Evolutionary conservation across 495 filamentous ascomycete genomes (phyloP), one percentile per base, ranked within the genome.

Genomic region (Cryomyces minteri): DNA sequence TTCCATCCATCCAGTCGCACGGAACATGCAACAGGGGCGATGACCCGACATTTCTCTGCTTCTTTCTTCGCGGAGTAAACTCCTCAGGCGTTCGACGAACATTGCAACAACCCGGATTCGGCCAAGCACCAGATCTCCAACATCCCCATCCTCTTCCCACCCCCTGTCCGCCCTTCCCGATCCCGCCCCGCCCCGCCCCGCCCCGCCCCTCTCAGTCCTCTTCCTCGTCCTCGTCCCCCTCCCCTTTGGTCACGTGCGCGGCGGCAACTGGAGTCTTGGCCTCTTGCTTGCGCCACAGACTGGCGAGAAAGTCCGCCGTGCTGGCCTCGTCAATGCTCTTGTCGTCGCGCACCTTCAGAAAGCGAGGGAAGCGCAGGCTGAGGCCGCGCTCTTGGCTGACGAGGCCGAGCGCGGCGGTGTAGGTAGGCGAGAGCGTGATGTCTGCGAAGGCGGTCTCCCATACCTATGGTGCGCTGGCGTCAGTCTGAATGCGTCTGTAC

Each of bases 371-470:
- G 43, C 90, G 67, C 54, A 94, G 58, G 68, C 90, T 96, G 39
- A 95, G 57, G 6, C 88, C 90, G 18, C 79, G 70, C 38, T 88
- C 85, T 32, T 78, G 71, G 48, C 66, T 84, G 6, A 88, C 84
- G 42, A 95, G 49, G 10, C 90, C 90, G 46, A 88, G 84, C 6
- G 85, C 90, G 4, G 90, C 88, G 14, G 80, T 78, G 52, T 98
- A 98, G 4, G 79, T 86, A 30, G 88, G 90, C 54, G 77, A 84
- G 12, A 94, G 66, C 37, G 90, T 94, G 43, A 95, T 79, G 58
- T 96, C 88, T 39, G 88, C 90, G 69, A 94, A 98, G 1, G 82
- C 86, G 66, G 92, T 79, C 67, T 95, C 88, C 90, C 90, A 98
- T 37, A 95, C 90, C 63, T 96, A 50, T 1, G 45, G 44, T 6